Base-by-base conservation (phyloP, 2,329 filamentous ascomycete species). In the Talaromyces sp. region DNA sequence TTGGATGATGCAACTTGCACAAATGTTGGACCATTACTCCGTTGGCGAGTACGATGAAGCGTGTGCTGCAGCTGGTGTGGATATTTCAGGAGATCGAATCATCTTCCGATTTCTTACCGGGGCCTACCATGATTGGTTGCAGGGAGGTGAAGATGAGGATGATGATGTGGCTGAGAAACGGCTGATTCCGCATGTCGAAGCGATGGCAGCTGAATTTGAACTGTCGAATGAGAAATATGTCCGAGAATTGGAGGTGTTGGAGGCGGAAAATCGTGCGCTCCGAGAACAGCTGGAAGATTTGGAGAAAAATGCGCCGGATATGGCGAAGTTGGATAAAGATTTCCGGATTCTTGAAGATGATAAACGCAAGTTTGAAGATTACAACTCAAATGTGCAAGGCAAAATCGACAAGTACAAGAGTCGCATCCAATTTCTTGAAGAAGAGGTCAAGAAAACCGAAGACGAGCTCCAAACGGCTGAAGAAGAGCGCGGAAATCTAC, bases 1-100 rank as follows among this genome's bases (percentile, higher is more conserved):
- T 80, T 99, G 95, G 95, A 94, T 99, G 88, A 97, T 99, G 94
- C 93, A 98, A 78, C 83, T 99, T 60, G 92, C 92, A 4, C 89
- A 94, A 70, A 96, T 98, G 89, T 87, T 98, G 73, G 93, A 98
- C 68, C 86, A 90, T 24, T 98, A 93, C 74, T 83, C 87, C 1
- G 78, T 82, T 63, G 90, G 93, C 66, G 87, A 88, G 56, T 99
- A 97, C 76, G 93, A 97, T 70, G 90, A 97, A 61, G 93, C 93
- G 1, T 97, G 93, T 75, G 85, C 90, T 49, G 94, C 97, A 71
- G 89, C 88, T 35, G 95, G 94, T 1, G 87, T 95, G 54, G 95
- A 99, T 76, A 89, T 98, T 33, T 89, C 85, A 11, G 91, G 91
- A 4, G 93, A 99, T 76, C 89, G 93, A 67, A 96, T 99, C 71